Evolutionary conservation across 2,329 filamentous ascomycete species (phyloP).

Genomic region (Clonostachys rhizophaga): DNA sequence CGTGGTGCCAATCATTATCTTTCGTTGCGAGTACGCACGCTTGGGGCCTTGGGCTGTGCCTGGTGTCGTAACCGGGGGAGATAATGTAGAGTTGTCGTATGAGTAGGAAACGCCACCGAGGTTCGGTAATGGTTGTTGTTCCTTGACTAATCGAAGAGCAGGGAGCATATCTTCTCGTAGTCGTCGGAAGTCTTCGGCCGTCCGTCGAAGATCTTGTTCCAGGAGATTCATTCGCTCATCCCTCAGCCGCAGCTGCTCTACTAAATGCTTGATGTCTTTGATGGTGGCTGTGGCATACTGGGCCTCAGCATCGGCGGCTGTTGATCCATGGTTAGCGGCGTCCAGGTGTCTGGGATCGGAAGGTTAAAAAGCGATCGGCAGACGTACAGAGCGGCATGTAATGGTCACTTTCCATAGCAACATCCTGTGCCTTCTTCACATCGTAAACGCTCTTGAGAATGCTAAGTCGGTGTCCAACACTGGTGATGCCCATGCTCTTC

Average conservation of each 20-base stretch:
- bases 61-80: slow-evolving; percentile 53
- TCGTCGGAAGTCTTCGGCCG: slow-evolving; percentile 84
- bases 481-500: slow-evolving; percentile 89
- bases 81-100: slow-evolving; percentile 41
- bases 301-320: slow-evolving; percentile 84
- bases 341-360: not conserved
- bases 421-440: slow-evolving; percentile 88
- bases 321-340: slow-evolving; percentile 1
- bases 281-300: slow-evolving; percentile 85
- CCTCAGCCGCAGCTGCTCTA: slow-evolving; percentile 81
- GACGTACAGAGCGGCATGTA: slow-evolving; percentile 81
- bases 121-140: slow-evolving; percentile 79
- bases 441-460: slow-evolving; percentile 97
- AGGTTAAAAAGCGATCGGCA: not conserved
- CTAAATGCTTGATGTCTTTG: slow-evolving; percentile 87
- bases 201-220: slow-evolving; percentile 76
- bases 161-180: slow-evolving; percentile 89
- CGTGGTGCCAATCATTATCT: slow-evolving; percentile 64
- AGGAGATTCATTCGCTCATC: slow-evolving; percentile 85
- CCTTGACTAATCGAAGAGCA: slow-evolving; percentile 84
- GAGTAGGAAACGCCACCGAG: slow-evolving; percentile 33
- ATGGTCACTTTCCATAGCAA: slow-evolving; percentile 87
- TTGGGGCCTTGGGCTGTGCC: slow-evolving; percentile 54
- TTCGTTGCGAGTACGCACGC: slow-evolving; percentile 72
- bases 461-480: slow-evolving; percentile 89